phyloP scores from a whole-genome alignment of 805 yeast species.

The Yamadazyma olivae region DNA sequence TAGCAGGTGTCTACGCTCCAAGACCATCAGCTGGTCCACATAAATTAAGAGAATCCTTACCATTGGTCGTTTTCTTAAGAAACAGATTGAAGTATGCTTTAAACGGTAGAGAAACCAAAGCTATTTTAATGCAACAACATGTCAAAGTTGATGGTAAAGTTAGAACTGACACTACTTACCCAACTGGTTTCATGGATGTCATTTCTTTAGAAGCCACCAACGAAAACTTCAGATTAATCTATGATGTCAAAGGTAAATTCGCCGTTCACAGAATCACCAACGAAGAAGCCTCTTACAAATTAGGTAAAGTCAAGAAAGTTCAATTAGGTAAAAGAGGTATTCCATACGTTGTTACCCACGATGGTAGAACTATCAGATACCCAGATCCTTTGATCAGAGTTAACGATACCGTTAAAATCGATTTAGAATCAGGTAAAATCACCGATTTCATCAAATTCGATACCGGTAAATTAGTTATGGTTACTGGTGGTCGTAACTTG shows the following conservation, averaged over 20 bases:
- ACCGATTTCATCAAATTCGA: conserved; percentile 42
- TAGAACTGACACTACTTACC: conserved; percentile 98
- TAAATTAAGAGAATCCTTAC: conserved; percentile 97
- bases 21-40: conserved; percentile 99
- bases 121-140: conserved; percentile 96
- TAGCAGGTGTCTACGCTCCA: conserved; percentile 99
- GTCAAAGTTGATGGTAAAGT: conserved; percentile 99
- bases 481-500: conserved; percentile 42
- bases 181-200: conserved; percentile 99
- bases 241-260: conserved; percentile 98
- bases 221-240: conserved; percentile 98
- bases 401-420: conserved; percentile 97
- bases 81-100: conserved; percentile 98
- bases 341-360: conserved; percentile 98
- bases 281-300: conserved; percentile 97
- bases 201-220: conserved; percentile 95
- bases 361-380: conserved; percentile 99
- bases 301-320: conserved; percentile 96
- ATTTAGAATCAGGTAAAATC: conserved; percentile 94
- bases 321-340: conserved; percentile 98
- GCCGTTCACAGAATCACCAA: conserved; percentile 99
- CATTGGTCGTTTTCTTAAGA: conserved; percentile 94
- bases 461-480: conserved; percentile 39
- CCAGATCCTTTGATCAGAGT: conserved; percentile 97
- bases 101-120: conserved; percentile 98